Evolutionary conservation across 2,329 filamentous ascomycete species (phyloP), one percentile per base, ranked within the genome.

Genomic region (Fusarium sp.): DNA sequence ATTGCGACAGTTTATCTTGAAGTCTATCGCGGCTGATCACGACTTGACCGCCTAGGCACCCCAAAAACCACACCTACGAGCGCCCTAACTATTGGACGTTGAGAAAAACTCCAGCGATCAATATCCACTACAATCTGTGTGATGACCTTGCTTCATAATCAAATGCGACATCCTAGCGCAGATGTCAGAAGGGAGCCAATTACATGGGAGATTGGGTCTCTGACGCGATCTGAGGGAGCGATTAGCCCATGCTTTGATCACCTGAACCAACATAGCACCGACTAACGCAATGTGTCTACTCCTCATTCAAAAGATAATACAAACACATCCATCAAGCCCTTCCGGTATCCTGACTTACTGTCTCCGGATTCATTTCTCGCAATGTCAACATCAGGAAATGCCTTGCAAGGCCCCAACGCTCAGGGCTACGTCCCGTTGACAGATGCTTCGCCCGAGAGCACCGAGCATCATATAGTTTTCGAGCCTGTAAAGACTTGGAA

Each of bases 221-320:
- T 57, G 53, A 57, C 53, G 53, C 53, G 53, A 57, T 57, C 36
- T 24, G 36, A n/a, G 45, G 36, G 36, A 36, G 17, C 45, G 17
- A 57, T 42, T 34, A 52, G 36, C 54, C 28, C 22, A 56, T 50
- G 14, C 13, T 39, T n/a, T 34, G 26, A 39, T 50, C 43, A 56
- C 53, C 38, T 40, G 44, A 38, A 56, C 28, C 33, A 24, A 8
- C 34, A 19, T 39, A 26, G 10, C 38, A 22, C n/a, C 33, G 19
- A n/a, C 4, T 13, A 36, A 10, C 31, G 14, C n/a, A 9, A 17
- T 24, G 31, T 19, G 22, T 53, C 38, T 53, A 17, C 28, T 36
- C 34, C 34, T 36, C 22, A 6, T 8, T 19, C 5, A 10, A 15
- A 26, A 36, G 22, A 49, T 13, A 13, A 36, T 36, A 10, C 4